phyloP scores from a whole-genome alignment of 2,329 filamentous ascomycete species.

The Fusarium drepaniforme region DNA sequence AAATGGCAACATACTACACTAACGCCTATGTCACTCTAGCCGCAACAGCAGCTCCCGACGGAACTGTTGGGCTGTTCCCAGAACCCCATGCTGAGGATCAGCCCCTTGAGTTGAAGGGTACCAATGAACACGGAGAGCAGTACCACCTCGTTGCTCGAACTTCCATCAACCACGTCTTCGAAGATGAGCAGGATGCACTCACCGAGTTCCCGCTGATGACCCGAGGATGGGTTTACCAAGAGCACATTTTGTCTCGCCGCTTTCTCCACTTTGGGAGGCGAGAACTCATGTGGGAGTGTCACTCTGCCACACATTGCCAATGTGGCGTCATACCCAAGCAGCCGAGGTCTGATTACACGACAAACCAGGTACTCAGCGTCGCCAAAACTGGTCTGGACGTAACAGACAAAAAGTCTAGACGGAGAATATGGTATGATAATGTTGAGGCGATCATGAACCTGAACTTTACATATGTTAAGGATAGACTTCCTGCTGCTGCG shows the following conservation, averaged over 20 bases:
- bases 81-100: not conserved
- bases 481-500: not conserved
- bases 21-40: not conserved
- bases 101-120: not conserved
- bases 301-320: not conserved
- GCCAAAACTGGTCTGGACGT: not conserved
- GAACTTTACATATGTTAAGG: not conserved
- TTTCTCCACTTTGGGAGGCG: not conserved
- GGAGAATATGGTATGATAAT: not conserved
- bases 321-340: not conserved
- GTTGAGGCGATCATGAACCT: not conserved
- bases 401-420: not conserved
- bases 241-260: not conserved
- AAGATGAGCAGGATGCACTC: not conserved
- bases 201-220: not conserved
- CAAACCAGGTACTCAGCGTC: not conserved
- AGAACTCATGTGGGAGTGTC: not conserved
- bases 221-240: not conserved
- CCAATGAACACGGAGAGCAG: not conserved
- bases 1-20: not conserved
- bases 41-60: not conserved
- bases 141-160: not conserved
- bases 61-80: not conserved
- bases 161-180: not conserved
- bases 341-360: not conserved